Evolutionary conservation across 768 basidiomycete genomes (phyloP), one percentile per base, ranked within the genome.

Genomic region (Lactarius deliciosus): DNA sequence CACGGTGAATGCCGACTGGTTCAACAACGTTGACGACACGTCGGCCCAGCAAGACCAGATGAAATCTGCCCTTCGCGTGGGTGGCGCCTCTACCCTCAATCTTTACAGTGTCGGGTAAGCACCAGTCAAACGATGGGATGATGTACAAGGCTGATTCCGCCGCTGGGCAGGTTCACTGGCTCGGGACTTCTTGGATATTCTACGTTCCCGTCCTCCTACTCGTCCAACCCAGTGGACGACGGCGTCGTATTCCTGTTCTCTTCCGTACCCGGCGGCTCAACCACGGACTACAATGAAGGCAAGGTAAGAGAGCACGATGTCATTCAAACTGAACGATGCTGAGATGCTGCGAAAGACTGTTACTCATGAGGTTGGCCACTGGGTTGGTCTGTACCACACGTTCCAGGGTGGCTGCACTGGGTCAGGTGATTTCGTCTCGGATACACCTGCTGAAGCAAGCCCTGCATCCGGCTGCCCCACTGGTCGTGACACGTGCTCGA

Each of bases 351-450:
- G 34, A 5, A 66, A 81, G 73, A 86, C 82, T 55, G 70, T 82
- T 66, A 83, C 81, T 20, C 85, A 86, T 72, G 85, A 86, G 73
- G 81, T 79, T 57, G 83, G 85, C n/a, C 84, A 86, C 75, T 86
- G 85, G 84, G 76, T 84, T 63, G 84, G 85, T 28, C 78, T 85
- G 30, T 85, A 80, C 75, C 84, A 85, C 76, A 84, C 84, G 30
- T 85, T 85, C 81, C 80, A 86, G 72, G 82, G 82, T 50, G 81
- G 81, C 25, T 83, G 79, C 76, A 53, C 47, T 58, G 63, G 69
- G 43, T 64, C 70, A 30, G 83, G 82, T 32, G 83, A 84, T 71
- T 66, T 60, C 28, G 82, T 85, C 63, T 70, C 70, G 16, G 82
- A 83, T 69, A 84, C 81, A 1, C 83, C 83, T 16, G 73, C 81